Conservation (phyloP, 768 basidiomycete species). For the Clavulina sp. region DNA sequence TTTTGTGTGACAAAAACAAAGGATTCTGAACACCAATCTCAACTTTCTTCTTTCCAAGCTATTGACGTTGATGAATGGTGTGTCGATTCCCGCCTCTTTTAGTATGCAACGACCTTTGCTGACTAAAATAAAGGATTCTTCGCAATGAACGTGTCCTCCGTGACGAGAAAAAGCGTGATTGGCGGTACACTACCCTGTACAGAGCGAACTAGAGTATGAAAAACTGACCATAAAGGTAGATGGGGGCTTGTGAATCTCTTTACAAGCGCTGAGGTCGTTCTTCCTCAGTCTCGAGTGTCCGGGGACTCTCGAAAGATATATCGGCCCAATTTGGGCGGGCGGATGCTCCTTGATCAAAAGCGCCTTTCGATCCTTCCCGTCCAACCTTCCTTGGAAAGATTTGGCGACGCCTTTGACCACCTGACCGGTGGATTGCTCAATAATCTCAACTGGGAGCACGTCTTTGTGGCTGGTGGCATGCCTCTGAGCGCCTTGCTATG, state of each 20-base stretch:
- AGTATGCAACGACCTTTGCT: neutral
- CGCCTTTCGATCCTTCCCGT: neutral
- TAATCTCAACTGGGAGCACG: neutral
- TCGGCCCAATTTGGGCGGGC: neutral
- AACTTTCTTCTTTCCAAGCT: neutral
- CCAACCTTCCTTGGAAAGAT: neutral
- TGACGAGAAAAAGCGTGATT: neutral
- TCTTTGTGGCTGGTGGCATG: slow-evolving; percentile 2
- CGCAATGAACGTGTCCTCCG: neutral
- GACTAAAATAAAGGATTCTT: neutral
- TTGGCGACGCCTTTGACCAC: neutral
- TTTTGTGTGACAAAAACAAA: neutral
- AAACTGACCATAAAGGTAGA: no score
- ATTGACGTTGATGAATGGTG: neutral
- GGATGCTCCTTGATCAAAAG: neutral
- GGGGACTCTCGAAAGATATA: neutral
- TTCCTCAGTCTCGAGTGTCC: neutral
- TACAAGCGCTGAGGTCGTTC: neutral
- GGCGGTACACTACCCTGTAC: no score
- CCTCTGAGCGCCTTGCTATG: neutral
- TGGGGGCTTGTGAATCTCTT: neutral
- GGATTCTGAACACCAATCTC: neutral
- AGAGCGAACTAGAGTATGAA: no score
- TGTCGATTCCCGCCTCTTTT: neutral
- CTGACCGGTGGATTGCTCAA: neutral